These are phyloP conservation scores for Selaginella moellendorffii DNA, from an alignment of 75 land plant species.

Conservation along the genomic window DNA sequence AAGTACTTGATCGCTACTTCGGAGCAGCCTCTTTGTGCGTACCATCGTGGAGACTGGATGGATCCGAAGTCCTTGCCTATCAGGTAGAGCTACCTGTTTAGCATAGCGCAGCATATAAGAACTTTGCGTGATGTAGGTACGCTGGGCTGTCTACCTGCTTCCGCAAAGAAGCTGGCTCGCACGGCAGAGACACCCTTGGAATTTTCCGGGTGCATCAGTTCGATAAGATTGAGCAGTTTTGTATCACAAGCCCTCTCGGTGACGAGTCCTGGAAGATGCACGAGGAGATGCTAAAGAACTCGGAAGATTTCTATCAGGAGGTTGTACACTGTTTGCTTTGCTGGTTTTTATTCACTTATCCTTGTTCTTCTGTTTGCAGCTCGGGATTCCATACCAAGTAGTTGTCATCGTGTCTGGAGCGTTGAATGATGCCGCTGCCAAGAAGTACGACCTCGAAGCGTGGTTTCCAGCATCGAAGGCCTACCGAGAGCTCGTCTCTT, in stretches of 20 bases:
- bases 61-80: slow-evolving; percentile 69
- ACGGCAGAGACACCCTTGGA: slow-evolving; percentile 90
- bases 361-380: slow-evolving; percentile 29
- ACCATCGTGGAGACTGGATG: slow-evolving; percentile 79
- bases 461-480: slow-evolving; percentile 96
- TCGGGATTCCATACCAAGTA: slow-evolving; percentile 65
- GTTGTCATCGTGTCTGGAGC: slow-evolving; percentile 94
- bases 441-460: slow-evolving; percentile 90
- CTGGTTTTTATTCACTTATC: not conserved
- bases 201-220: slow-evolving; percentile 96
- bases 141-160: slow-evolving; percentile 95
- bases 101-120: not conserved
- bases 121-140: slow-evolving; percentile 36
- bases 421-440: slow-evolving; percentile 90
- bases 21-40: slow-evolving; percentile 90
- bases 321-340: slow-evolving; percentile 16
- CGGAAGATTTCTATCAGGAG: slow-evolving; percentile 86
- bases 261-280: slow-evolving; percentile 88
- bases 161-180: slow-evolving; percentile 91
- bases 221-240: slow-evolving; percentile 95
- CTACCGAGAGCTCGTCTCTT: slow-evolving; percentile 89
- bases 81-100: slow-evolving; percentile 27
- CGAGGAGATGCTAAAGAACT: slow-evolving; percentile 93
- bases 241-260: slow-evolving; percentile 75
- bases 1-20: slow-evolving; percentile 95